Evolutionary conservation across 169 alveolate genomes (phyloP).

Genomic region (Plasmodium reichenowi): DNA sequence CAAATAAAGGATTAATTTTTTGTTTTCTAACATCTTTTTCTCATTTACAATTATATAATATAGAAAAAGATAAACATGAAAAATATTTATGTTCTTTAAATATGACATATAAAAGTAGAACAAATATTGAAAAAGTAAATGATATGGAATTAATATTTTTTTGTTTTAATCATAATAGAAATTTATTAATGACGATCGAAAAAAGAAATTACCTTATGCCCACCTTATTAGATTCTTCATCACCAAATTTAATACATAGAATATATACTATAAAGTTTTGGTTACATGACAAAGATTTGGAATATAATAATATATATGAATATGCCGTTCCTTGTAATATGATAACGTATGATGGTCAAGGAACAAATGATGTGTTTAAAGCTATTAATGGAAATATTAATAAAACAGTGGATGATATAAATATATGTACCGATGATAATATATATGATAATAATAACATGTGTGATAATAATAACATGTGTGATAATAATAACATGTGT

Average conservation of each 20-base stretch:
- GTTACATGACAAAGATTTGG: constrained; percentile 7
- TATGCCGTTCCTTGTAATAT: background rate
- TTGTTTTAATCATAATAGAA: constrained; percentile 33
- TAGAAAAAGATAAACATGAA: constrained; percentile 46
- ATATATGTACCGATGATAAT: background rate
- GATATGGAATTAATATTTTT: constrained; percentile 44
- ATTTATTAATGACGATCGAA: constrained; percentile 48
- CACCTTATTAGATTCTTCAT: background rate
- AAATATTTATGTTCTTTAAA: constrained; percentile 44
- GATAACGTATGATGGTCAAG: background rate
- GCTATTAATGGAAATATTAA: background rate
- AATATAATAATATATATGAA: background rate
- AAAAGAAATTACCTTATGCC: constrained; percentile 35
- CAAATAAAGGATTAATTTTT: constrained; percentile 29
- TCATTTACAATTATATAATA: constrained; percentile 25
- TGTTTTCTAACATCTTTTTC: constrained; percentile 38
- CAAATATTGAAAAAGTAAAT: constrained; percentile 33
- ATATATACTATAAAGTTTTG: constrained; percentile 23
- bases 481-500: no score
- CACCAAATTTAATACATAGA: background rate
- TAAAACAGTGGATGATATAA: background rate
- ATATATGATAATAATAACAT: no score
- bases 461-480: no score
- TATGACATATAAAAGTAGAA: constrained; percentile 39
- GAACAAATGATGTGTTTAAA: background rate